These are phyloP conservation scores for Blastomyces gilchristii DNA, from an alignment of 2,329 filamentous ascomycete genomes.

Conservation along the genomic window DNA sequence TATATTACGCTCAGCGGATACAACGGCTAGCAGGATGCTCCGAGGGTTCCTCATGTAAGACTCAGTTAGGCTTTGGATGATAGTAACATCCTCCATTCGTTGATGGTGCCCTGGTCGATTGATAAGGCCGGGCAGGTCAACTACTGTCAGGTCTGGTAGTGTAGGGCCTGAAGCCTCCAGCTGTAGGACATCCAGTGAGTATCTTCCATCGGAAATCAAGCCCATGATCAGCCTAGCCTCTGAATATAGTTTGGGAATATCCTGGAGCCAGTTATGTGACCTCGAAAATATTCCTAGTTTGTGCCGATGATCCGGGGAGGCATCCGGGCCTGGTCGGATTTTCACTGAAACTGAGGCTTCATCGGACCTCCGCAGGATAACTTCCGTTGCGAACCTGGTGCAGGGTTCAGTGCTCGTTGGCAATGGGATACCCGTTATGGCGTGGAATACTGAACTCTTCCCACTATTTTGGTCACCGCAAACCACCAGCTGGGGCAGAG, in stretches of 20 bases:
- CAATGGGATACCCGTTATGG: conserved; percentile 15
- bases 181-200: conserved; percentile 43
- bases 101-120: conserved; percentile 46
- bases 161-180: conserved; percentile 51
- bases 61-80: conserved; percentile 40
- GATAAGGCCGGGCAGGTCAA: conserved; percentile 52
- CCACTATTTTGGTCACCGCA: conserved; percentile 16
- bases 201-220: conserved; percentile 17
- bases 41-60: conserved; percentile 34
- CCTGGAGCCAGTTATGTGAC: conserved; percentile 17
- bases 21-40: conserved; percentile 40
- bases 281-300: conserved; percentile 17
- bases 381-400: conserved; percentile 51
- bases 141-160: conserved; percentile 50
- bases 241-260: conserved; percentile 20
- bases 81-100: conserved; percentile 43
- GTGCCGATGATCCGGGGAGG: conserved; percentile 16
- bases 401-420: conserved; percentile 41
- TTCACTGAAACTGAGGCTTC: conserved; percentile 17
- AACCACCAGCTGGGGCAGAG: conserved; percentile 14
- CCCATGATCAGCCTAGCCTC: conserved; percentile 21
- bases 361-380: conserved; percentile 38
- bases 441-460: conserved; percentile 16
- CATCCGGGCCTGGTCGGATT: conserved; percentile 18
- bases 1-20: conserved; percentile 36